phyloP scores from a whole-genome alignment of 169 alveolate species.

The Eimeria necatrix region DNA sequence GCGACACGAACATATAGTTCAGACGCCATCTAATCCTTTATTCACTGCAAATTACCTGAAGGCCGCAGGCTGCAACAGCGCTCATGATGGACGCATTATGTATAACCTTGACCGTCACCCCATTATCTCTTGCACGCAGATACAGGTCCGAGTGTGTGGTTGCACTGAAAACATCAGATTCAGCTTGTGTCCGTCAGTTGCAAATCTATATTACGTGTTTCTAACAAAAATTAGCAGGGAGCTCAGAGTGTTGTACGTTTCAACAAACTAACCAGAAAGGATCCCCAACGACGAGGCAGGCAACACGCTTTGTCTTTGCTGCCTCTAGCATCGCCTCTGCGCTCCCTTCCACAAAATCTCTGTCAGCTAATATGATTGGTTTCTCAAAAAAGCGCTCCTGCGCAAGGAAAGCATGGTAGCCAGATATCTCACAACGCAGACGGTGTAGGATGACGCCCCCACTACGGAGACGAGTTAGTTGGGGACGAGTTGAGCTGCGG shows the following conservation, averaged over 20 bases:
- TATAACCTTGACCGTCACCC: constrained; percentile 90
- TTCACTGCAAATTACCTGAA: constrained; percentile 80
- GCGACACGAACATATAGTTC: background rate
- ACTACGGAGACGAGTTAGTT: too few relatives aligned
- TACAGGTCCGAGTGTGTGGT: constrained; percentile 94
- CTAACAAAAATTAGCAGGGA: background rate
- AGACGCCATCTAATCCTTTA: background rate
- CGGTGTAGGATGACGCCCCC: background rate
- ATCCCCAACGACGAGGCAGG: constrained; percentile 94
- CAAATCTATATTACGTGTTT: background rate
- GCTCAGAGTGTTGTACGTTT: background rate
- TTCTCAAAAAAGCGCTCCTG: constrained; percentile 81
- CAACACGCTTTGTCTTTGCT: constrained; percentile 87
- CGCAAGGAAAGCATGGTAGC: background rate
- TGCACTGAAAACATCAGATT: constrained; percentile 87
- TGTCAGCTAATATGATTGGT: constrained; percentile 88
- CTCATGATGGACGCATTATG: constrained; percentile 94
- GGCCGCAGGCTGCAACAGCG: constrained; percentile 90
- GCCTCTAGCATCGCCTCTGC: constrained; percentile 88
- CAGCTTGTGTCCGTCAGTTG: background rate
- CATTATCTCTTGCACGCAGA: constrained; percentile 89
- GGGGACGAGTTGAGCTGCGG: too few relatives aligned
- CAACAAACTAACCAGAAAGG: constrained; percentile 87
- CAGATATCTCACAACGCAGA: too few relatives aligned
- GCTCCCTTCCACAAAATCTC: constrained; percentile 92